These are phyloP conservation scores for Plasmodium cynomolgi DNA, from an alignment of 169 alveolate genomes.

Conservation along the genomic window DNA sequence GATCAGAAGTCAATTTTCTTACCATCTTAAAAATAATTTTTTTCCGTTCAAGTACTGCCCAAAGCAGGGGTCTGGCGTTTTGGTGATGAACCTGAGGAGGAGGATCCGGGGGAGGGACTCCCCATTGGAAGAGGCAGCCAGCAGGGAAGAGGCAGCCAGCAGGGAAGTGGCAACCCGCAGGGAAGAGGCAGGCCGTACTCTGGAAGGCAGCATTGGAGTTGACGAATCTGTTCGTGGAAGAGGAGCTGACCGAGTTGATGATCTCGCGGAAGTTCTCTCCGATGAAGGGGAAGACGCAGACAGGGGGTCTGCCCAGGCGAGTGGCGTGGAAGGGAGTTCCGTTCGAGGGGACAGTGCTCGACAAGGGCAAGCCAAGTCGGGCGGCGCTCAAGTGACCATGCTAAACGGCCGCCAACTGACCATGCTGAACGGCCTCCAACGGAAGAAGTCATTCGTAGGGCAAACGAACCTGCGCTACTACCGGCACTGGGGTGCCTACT, in stretches of 20 bases:
- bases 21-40: constrained; percentile 59
- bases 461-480: constrained; percentile 10
- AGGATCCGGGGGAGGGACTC: not conserved
- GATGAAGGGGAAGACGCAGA: not conserved
- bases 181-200: not conserved
- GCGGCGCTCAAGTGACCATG: too few species aligned
- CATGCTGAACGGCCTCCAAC: too few species aligned
- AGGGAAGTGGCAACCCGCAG: too few species aligned
- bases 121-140: not conserved
- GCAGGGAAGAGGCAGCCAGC: not conserved
- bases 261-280: not conserved
- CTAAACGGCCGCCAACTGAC: too few species aligned
- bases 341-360: not conserved
- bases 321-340: not conserved
- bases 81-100: constrained; percentile 17
- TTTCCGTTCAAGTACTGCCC: constrained; percentile 25
- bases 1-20: constrained; percentile 50
- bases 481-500: constrained; percentile 34
- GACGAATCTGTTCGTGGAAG: not conserved
- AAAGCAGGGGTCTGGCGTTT: not conserved
- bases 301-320: not conserved
- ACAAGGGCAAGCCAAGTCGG: not conserved
- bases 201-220: not conserved
- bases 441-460: not conserved
- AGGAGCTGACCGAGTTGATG: not conserved